Evolutionary conservation across 352 stramenopile species (phyloP), one percentile per base, ranked within the genome.

Genomic region (Stramenopiles sp.): DNA sequence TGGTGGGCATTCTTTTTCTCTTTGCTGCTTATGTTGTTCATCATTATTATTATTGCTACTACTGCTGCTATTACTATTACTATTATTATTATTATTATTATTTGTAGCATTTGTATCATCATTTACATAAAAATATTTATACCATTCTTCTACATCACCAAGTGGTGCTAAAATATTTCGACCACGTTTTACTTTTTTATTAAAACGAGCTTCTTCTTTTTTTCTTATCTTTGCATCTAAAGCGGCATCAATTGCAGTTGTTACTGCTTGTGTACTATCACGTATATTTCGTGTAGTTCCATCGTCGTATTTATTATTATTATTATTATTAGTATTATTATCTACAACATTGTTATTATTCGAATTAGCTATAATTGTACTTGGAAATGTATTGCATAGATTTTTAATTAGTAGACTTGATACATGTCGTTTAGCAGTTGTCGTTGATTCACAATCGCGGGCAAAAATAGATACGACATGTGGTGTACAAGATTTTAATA

Each of bases 61-160:
- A 69, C 53, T 69, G 53, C 20, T 27, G 53, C 53, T 27, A 20
- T 27, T 27, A n/a, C n/a, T n/a, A n/a, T n/a, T n/a, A n/a, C n/a
- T n/a, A n/a, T n/a, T n/a, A n/a, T n/a, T n/a, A n/a, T n/a, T n/a
- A n/a, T n/a, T n/a, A n/a, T n/a, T n/a, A n/a, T n/a, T n/a, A n/a
- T n/a, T n/a, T n/a, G n/a, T n/a, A n/a, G n/a, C n/a, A n/a, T n/a
- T n/a, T n/a, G n/a, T n/a, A n/a, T n/a, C n/a, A n/a, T n/a, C n/a
- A n/a, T n/a, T n/a, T n/a, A n/a, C n/a, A 27, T 69, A 69, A 69
- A 69, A 69, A 69, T 69, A 69, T 69, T 69, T 69, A 27, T 69
- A 69, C 53, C 53, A 69, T 27, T 69, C 53, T 69, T 69, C 53
- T 27, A 69, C 53, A 27, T 69, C 53, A 23, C 53, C 53, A 27